Conservation (phyloP, 306 rosid species). For the Gastrolobium villosum region DNA sequence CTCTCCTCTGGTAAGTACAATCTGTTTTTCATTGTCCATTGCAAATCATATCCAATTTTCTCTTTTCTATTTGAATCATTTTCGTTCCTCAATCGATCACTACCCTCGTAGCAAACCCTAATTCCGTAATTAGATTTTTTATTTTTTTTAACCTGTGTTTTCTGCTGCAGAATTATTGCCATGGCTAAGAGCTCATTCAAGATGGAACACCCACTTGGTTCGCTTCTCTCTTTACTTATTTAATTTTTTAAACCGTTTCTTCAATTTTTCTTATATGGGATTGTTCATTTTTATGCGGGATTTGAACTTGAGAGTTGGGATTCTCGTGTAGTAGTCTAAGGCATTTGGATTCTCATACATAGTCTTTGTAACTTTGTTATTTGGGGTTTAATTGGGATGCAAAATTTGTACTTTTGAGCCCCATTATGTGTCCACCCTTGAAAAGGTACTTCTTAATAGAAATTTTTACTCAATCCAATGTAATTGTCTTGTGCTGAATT, state of each 20-base stretch:
- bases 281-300: neutral
- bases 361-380: slow-evolving; percentile 1
- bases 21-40: neutral
- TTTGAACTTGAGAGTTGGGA: neutral
- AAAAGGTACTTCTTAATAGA: neutral
- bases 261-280: neutral
- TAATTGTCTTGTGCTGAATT: neutral
- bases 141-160: neutral
- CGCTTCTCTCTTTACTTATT: slow-evolving; percentile 15
- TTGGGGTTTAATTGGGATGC: neutral
- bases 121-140: slow-evolving; percentile 13
- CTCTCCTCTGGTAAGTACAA: slow-evolving; percentile 19
- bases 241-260: neutral
- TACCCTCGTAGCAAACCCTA: slow-evolving; percentile 43
- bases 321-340: neutral
- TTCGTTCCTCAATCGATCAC: neutral
- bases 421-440: neutral
- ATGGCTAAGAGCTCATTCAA: slow-evolving; percentile 64
- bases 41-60: neutral
- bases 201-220: slow-evolving; percentile 64
- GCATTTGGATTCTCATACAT: neutral
- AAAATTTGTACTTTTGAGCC: slow-evolving; percentile 29
- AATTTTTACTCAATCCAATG: neutral
- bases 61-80: neutral
- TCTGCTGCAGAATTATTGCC: slow-evolving; percentile 47